Evolutionary conservation across 169 alveolate genomes (phyloP), one percentile per base, ranked within the genome.

Genomic region (Plasmodium malariae): DNA sequence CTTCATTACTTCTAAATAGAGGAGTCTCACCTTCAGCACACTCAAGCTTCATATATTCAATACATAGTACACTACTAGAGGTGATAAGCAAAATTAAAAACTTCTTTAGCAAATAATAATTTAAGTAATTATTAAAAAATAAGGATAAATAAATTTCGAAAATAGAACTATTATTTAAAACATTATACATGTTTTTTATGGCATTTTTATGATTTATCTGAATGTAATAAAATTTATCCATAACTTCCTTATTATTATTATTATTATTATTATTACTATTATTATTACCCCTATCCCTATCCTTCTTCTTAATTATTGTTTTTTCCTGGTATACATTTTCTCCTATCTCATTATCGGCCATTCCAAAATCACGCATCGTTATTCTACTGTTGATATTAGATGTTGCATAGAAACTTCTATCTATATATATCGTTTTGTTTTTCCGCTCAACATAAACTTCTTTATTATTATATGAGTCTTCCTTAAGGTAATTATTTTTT

Each of bases 41-140:
- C 3, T 72, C 49, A 72, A 48, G 36, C 14, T 36, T 37, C 89
- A 78, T 60, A 78, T 67, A 32, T n/a, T 40, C 36, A 4, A 78
- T 26, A 28, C 0, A 3, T 30, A 78, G 3, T 2, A 49, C 70
- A 26, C 60, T 71, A 36, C 74, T 83, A 24, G 86, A 83, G 5
- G 45, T 34, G 43, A 83, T 71, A 24, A 83, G 91, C 49, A 83
- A 57, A 37, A 83, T 83, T 67, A 83, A 24, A 68, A 83, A 83
- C n/a, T 69, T 69, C 45, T 83, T 83, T 60, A 83, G 68, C 32
- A 55, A 30, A n/a, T 49, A 36, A 59, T 83, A 34, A 71, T 67
- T 83, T 28, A 51, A 51, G 40, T 67, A 43, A 55, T 65, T 51
- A 51, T 72, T 83, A 68, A 68, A 83, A 68, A 83, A 83, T 48